Base-by-base conservation (phyloP, 495 filamentous ascomycete genomes). In the Gamarada debralockiae region DNA sequence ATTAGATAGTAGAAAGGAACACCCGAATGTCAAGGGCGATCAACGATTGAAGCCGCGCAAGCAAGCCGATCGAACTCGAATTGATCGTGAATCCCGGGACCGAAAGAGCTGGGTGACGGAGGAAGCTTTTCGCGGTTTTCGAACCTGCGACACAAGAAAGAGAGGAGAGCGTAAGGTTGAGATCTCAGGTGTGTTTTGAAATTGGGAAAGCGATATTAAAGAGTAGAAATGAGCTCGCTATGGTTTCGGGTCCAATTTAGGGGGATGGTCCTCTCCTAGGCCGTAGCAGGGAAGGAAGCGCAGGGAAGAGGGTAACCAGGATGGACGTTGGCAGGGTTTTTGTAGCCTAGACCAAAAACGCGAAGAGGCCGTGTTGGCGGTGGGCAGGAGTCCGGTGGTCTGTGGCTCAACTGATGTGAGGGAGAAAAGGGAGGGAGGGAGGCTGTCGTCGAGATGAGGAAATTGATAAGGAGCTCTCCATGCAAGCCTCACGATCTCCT, bases 81-180 rank as follows among this genome's bases (percentile, higher is more conserved):
- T n/a, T n/a, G n/a, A n/a, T n/a, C n/a, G n/a, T n/a, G n/a, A n/a
- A n/a, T 33, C 13, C 24, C 18, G 24, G 29, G 21, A 34, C 40
- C 46, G 3, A 23, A 21, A 34, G 21, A 31, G 43, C 49, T 50
- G 10, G 52, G 52, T 36, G 49, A 23, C 38, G 31, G 47, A 55
- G 17, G 47, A 55, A 38, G 52, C 22, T 58, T 56, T 53, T 59
- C 56, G 56, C 49, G 54, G 56, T 48, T 56, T 54, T 59, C 56
- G 60, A 46, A 52, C 56, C 56, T 56, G 56, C 25, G 43, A 46
- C 43, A 62, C 60, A 59, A 56, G 56, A 62, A 56, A 59, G 60
- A 59, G 56, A 59, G 56, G 52, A 47, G 41, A 58, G 29, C 50
- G 42, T 8, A 52, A 57, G 55, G 55, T 51, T 43, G 55, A 58